Percentiles rank a stretch among this genome's conserved stretches.
Conservation (phyloP, 2,329 filamentous ascomycete genomes). For the Claviceps monticola region DNA sequence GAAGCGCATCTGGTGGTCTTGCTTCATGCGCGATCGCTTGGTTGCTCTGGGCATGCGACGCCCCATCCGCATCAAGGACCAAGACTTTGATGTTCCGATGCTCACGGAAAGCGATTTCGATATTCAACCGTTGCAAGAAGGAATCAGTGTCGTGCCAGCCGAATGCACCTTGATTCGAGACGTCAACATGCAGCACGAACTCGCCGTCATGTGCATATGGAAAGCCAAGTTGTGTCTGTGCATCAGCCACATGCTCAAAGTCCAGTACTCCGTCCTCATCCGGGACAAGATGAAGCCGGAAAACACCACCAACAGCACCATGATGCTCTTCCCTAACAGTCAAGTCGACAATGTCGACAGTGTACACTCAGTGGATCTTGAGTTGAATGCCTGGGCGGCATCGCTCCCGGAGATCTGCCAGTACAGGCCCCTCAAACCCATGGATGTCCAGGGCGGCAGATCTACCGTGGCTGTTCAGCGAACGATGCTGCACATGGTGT, state of each 20-base stretch:
- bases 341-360: conserved; percentile 67
- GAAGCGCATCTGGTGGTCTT: conserved; percentile 97
- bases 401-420: conserved; percentile 58
- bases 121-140: conserved; percentile 51
- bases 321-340: conserved; percentile 89
- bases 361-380: conserved; percentile 64
- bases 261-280: conserved; percentile 84
- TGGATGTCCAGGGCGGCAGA: conserved; percentile 45
- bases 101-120: conserved; percentile 76
- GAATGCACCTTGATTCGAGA: conserved; percentile 62
- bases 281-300: conserved; percentile 70
- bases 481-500: conserved; percentile 85
- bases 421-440: conserved; percentile 42
- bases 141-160: conserved; percentile 51
- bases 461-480: conserved; percentile 56
- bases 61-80: conserved; percentile 81
- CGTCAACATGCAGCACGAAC: conserved; percentile 56
- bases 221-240: conserved; percentile 83
- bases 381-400: conserved; percentile 65
- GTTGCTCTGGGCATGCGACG: conserved; percentile 89
- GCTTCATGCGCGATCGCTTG: conserved; percentile 85
- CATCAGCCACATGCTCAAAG: conserved; percentile 77
- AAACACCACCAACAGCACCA: conserved; percentile 58
- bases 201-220: conserved; percentile 81
- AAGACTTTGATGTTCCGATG: conserved; percentile 91